These are phyloP conservation scores for Macrophomina phaseolina DNA, from an alignment of 2,329 filamentous ascomycete species.

Conservation along the genomic window DNA sequence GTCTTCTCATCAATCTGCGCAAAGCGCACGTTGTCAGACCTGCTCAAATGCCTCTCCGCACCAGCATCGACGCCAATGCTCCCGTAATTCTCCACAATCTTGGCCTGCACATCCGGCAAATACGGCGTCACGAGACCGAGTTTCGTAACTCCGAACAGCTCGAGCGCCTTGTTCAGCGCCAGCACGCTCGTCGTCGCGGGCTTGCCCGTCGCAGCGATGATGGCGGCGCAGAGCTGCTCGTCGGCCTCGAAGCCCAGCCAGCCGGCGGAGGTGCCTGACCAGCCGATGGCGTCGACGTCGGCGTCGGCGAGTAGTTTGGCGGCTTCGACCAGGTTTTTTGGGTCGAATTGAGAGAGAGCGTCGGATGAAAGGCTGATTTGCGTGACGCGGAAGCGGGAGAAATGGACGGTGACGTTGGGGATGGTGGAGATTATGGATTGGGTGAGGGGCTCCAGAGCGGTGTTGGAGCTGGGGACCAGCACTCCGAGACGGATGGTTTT, in stretches of 20 bases:
- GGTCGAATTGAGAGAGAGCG: conserved; percentile 42
- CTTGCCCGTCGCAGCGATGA: conserved; percentile 46
- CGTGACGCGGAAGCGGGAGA: conserved; percentile 51
- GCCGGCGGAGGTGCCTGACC: conserved; percentile 40
- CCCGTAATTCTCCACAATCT: conserved; percentile 46
- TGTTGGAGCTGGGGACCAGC: conserved; percentile 53
- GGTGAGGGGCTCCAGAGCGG: conserved; percentile 52
- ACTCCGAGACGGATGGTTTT: conserved; percentile 42
- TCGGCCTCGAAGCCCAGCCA: conserved; percentile 42
- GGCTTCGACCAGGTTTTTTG: conserved; percentile 30
- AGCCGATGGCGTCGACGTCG: conserved; percentile 38
- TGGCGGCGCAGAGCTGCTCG: conserved; percentile 45
- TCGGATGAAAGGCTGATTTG: conserved; percentile 44
- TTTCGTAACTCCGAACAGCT: conserved; percentile 34
- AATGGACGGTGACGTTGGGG: conserved; percentile 48
- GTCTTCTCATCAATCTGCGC: conserved; percentile 42
- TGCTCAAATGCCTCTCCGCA: conserved; percentile 41
- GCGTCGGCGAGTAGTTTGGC: conserved; percentile 38
- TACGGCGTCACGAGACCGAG: conserved; percentile 53
- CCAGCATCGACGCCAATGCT: conserved; percentile 39
- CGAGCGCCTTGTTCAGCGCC: conserved; percentile 46
- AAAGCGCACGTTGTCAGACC: conserved; percentile 48
- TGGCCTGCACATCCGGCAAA: conserved; percentile 46
- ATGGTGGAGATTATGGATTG: conserved; percentile 30
- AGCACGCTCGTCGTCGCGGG: conserved; percentile 51